Base-by-base conservation (phyloP, 768 basidiomycete genomes). In the Leccinum uliginosum region DNA sequence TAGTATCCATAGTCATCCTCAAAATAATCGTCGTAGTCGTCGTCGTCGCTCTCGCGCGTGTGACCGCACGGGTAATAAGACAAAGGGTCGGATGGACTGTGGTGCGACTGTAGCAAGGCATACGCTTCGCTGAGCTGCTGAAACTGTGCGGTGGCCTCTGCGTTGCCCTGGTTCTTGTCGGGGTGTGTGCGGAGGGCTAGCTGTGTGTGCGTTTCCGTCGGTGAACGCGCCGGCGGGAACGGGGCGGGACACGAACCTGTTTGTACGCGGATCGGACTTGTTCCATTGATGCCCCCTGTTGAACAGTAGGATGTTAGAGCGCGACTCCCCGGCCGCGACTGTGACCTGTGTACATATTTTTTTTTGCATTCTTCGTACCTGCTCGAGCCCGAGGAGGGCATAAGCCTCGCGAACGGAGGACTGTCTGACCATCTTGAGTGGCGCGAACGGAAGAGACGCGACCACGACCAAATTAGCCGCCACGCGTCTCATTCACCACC, bases 61-160 rank as follows among this genome's bases (percentile, higher is more conserved):
- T 23, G 23, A 29, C 61, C 62, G 27, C 56, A 64, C 17, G 62
- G 47, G 26, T 46, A 61, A 47, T 55, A 53, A 4, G 57, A 50
- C 51, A 62, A 63, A 21, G 65, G 54, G 23, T 66, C 73, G 53
- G 68, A 56, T 52, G 67, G 62, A 10, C 68, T 64, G 57, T 83
- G 79, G 62, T 87, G 79, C 58, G 80, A 80, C 54, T 81, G 68
- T 26, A 91, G 75, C 29, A 80, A 66, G 47, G 79, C 77, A 72
- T 89, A 92, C 5, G 89, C 88, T 56, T 83, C 85, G 57, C 85
- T 79, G 46, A 92, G 68, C 51, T 75, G 72, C 70, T 91, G 88
- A 64, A 91, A 91, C 66, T 85, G 76, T 3, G 75, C 77, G 38
- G 88, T 89, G 47, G 87, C 88, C 61, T 78, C 74, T 40, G 77